phyloP scores from a whole-genome alignment of 108 stramenopile genomes.

The Skeletonema grethae region DNA sequence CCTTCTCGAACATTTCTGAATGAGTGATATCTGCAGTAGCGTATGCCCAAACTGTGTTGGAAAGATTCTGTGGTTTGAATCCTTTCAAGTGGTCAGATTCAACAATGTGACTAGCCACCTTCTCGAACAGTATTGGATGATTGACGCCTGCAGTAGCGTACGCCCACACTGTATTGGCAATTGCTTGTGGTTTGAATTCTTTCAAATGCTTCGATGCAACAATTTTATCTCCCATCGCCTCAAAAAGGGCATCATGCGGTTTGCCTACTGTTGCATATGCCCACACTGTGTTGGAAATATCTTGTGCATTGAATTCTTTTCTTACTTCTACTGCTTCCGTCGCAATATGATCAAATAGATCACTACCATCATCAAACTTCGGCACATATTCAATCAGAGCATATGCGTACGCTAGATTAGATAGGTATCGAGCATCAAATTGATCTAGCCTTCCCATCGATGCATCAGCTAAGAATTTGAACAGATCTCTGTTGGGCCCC shows the following conservation, averaged over 20 bases:
- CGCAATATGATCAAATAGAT: constrained; percentile 7
- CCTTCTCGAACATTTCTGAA: constrained; percentile 17
- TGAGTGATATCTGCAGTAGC: constrained; percentile 15
- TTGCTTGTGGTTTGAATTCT: background rate
- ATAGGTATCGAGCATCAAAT: background rate
- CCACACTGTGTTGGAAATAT: constrained; percentile 18
- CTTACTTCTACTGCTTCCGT: background rate
- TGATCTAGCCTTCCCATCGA: background rate
- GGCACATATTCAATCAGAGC: background rate
- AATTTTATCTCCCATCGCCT: background rate
- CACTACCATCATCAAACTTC: background rate
- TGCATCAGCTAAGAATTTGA: too few species aligned
- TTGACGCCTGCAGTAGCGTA: background rate
- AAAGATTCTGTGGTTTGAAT: background rate
- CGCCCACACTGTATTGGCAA: constrained; percentile 23
- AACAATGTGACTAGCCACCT: background rate
- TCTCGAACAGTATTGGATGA: constrained; percentile 1
- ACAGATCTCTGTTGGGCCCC: too few species aligned
- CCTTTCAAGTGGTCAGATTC: background rate
- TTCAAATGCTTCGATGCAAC: constrained; percentile 1
- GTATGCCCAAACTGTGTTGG: constrained; percentile 8
- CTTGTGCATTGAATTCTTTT: constrained; percentile 7
- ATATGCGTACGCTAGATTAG: constrained; percentile 9
- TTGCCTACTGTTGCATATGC: constrained; percentile 2
- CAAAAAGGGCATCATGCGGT: constrained; percentile 4